Evolutionary conservation across 108 stramenopile genomes (phyloP).

Genomic region (Pseudonitzschia multistriata): DNA sequence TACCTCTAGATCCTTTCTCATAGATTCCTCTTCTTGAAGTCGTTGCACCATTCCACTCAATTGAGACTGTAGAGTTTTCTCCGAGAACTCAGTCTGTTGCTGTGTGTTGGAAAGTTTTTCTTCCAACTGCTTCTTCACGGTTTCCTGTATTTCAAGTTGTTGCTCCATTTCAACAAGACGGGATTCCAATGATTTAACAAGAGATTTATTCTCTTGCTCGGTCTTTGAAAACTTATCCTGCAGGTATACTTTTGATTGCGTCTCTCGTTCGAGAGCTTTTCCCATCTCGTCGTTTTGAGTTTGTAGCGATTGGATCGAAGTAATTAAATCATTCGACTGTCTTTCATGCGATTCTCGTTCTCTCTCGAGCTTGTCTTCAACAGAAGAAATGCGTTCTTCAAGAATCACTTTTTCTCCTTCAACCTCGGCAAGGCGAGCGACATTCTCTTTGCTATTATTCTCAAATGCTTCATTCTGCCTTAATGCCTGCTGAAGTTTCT

Average conservation of each 20-base stretch:
- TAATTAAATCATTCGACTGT: background rate
- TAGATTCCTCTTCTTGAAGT: background rate
- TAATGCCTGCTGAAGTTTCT: slow-evolving; percentile 16
- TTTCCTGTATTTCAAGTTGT: slow-evolving; percentile 10
- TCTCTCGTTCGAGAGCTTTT: background rate
- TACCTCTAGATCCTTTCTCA: too few species aligned
- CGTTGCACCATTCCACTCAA: background rate
- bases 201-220: background rate
- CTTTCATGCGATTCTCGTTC: background rate
- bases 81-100: background rate
- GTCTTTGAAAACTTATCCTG: slow-evolving; percentile 4
- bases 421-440: background rate
- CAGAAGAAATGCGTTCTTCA: slow-evolving; percentile 3
- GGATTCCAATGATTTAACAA: background rate
- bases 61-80: background rate
- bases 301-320: slow-evolving; percentile 8
- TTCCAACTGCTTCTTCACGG: background rate
- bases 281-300: background rate
- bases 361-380: background rate
- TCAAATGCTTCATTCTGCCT: slow-evolving; percentile 16
- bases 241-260: background rate
- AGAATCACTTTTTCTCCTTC: background rate
- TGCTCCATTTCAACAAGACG: slow-evolving; percentile 3
- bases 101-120: slow-evolving; percentile 1
- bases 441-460: slow-evolving; percentile 6